phyloP scores from a whole-genome alignment of 495 filamentous ascomycete genomes.

The Evernia prunastri region DNA sequence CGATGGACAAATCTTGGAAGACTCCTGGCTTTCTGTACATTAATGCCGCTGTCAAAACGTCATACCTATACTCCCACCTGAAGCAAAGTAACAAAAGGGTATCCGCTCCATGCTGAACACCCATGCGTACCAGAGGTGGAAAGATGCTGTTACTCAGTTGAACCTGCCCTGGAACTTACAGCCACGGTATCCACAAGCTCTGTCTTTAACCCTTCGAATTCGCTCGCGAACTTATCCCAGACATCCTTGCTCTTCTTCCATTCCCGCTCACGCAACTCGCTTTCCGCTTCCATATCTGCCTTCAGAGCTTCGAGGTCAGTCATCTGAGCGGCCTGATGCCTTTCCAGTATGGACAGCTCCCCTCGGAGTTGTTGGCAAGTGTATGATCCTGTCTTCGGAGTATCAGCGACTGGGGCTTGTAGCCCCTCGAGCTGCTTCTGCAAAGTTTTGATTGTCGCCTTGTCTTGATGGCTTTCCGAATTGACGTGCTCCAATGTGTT shows the following conservation, averaged over 20 bases:
- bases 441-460: not conserved
- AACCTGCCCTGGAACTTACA: not conserved
- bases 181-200: conserved; percentile 13
- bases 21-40: too few species aligned
- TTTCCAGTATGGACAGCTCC: conserved; percentile 19
- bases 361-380: conserved; percentile 16
- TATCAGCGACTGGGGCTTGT: not conserved
- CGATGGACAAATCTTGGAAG: too few species aligned
- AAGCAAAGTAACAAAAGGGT: conserved; percentile 6
- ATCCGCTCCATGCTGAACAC: conserved; percentile 1
- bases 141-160: not conserved
- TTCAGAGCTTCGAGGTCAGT: conserved; percentile 12
- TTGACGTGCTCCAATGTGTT: conserved; percentile 9
- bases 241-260: conserved; percentile 10
- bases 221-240: not conserved
- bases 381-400: not conserved
- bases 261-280: conserved; percentile 16
- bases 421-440: conserved; percentile 6
- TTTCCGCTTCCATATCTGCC: conserved; percentile 11
- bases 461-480: conserved; percentile 1
- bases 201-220: conserved; percentile 15
- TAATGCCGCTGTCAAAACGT: too few species aligned
- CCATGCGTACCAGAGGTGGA: not conserved
- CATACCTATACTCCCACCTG: too few species aligned
- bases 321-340: conserved; percentile 21